These are phyloP conservation scores for Favolaschia claudopus DNA, from an alignment of 768 basidiomycete genomes.

Conservation along the genomic window DNA sequence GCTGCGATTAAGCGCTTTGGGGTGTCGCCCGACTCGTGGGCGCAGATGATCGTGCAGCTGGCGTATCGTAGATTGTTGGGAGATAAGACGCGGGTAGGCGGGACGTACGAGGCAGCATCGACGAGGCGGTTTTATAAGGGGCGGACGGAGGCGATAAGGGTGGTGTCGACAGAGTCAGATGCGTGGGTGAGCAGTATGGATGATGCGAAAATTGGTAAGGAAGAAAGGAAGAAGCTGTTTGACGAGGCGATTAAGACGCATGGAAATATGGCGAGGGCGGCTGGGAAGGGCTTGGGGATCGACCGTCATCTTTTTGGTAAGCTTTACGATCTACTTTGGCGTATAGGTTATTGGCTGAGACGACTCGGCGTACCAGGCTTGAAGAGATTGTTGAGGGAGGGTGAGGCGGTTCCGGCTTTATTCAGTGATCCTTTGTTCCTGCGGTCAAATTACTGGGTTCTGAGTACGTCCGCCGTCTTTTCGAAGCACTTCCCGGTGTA, in stretches of 20 bases:
- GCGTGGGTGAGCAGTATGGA: conserved; percentile 83
- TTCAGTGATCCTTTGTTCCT: conserved; percentile 79
- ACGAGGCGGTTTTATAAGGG: conserved; percentile 91
- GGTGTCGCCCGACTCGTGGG: conserved; percentile 94
- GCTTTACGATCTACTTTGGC: conserved; percentile 20
- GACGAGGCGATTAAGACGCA: conserved; percentile 70
- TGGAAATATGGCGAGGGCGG: conserved; percentile 66
- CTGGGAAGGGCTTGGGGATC: conserved; percentile 75
- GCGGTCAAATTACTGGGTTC: conserved; percentile 81
- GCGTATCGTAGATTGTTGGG: conserved; percentile 80
- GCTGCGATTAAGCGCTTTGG: conserved; percentile 84
- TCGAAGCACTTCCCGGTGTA: conserved; percentile 86
- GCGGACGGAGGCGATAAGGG: conserved; percentile 92
- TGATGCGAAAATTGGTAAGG: conserved; percentile 46
- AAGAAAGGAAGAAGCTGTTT: conserved; percentile 62
- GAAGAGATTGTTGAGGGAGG: conserved; percentile 67
- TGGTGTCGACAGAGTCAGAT: conserved; percentile 79
- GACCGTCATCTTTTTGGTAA: conserved; percentile 89
- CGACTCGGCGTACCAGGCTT: conserved; percentile 64
- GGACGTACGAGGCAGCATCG: conserved; percentile 93
- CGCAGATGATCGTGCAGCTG: conserved; percentile 90
- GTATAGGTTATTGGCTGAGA: background rate
- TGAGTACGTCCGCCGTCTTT: conserved; percentile 90
- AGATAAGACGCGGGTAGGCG: conserved; percentile 64
- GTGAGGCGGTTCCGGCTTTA: conserved; percentile 71